Base-by-base conservation (phyloP, 2,329 filamentous ascomycete species). In the Didymella pomorum region DNA sequence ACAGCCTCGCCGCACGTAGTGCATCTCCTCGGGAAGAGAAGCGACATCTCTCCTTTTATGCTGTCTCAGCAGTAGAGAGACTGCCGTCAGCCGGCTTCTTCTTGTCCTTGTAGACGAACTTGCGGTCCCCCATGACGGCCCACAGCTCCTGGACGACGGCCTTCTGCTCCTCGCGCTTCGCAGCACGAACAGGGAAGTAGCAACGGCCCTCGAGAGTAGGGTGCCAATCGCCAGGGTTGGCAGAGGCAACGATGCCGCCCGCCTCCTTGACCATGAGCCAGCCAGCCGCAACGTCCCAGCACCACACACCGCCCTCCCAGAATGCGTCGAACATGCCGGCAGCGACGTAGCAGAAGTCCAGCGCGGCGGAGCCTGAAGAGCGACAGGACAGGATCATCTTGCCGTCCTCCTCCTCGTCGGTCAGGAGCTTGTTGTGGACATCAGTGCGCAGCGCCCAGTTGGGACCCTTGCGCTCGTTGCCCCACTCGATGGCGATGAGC, bases 301-400 rank as follows among this genome's bases (percentile, higher is more conserved):
- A 57, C 65, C 67, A 76, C 5, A 72, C 71, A 0, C 75, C 75
- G 4, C 70, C 74, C 55, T 78, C 76, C 75, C 75, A 78, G 52
- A 76, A 78, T 0, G 64, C 54, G 41, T 78, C 75, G 1, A 78
- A 47, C 42, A 62, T 65, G 33, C 75, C 75, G 6, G 71, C 69
- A 1, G 75, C 76, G 1, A 78, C 75, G 56, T 76, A 76, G 63
- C 76, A 78, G 52, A 78, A 76, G 58, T 77, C 71, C 1, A 78
- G 66, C 0, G 75, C 76, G 0, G 75, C 75, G 2, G 74, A 77
- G 14, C 76, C 75, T 11, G 66, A 71, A 3, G 70, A 72, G 16
- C 75, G 75, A 12, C 75, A 62, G 0, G 69, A 73, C 25, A 76
- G 71, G 26, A 65, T 67, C 71, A 77, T 76, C 0, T 71, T 71